Percentiles rank a stretch among this genome's conserved stretches.
Evolutionary conservation across 2,329 filamentous ascomycete genomes (phyloP).

Genomic region (Waltergamsia citrina): DNA sequence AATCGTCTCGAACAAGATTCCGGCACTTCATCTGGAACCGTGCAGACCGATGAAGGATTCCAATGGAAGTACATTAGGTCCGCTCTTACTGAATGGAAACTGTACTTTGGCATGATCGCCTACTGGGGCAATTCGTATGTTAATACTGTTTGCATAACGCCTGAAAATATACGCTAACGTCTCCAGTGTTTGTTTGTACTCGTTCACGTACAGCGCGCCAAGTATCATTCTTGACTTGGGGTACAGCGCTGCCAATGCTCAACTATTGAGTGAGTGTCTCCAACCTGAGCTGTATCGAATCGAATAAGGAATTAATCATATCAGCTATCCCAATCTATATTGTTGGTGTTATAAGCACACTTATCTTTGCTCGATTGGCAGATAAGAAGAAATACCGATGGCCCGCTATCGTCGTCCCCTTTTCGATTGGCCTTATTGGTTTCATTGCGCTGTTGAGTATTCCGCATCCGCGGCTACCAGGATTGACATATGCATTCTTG

Average conservation of each 20-base stretch:
- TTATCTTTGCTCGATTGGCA: constrained; percentile 5
- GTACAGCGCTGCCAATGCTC: constrained; percentile 18
- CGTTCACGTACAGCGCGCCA: constrained; percentile 19
- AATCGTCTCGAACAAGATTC: constrained; percentile 1
- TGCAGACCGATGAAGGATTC: constrained; percentile 4
- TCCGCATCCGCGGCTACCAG: constrained; percentile 10
- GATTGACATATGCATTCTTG: constrained; percentile 16
- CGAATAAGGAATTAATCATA: neutral
- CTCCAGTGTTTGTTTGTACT: constrained; percentile 17
- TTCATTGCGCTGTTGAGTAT: constrained; percentile 7
- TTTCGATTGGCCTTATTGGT: constrained; percentile 5
- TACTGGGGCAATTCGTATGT: constrained; percentile 21
- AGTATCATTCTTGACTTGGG: constrained; percentile 30
- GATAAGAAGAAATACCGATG: constrained; percentile 6
- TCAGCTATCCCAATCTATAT: constrained; percentile 4
- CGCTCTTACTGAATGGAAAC: constrained; percentile 32
- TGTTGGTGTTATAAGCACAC: constrained; percentile 4
- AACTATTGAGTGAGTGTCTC: constrained; percentile 9
- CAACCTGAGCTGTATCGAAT: neutral
- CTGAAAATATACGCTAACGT: neutral
- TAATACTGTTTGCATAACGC: neutral
- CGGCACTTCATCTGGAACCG: constrained; percentile 1
- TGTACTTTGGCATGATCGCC: constrained; percentile 22
- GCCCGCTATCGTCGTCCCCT: constrained; percentile 7
- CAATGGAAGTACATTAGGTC: constrained; percentile 6